Evolutionary conservation across 352 stramenopile species (phyloP), one percentile per base, ranked within the genome.

Genomic region (Pythium angustatum): DNA sequence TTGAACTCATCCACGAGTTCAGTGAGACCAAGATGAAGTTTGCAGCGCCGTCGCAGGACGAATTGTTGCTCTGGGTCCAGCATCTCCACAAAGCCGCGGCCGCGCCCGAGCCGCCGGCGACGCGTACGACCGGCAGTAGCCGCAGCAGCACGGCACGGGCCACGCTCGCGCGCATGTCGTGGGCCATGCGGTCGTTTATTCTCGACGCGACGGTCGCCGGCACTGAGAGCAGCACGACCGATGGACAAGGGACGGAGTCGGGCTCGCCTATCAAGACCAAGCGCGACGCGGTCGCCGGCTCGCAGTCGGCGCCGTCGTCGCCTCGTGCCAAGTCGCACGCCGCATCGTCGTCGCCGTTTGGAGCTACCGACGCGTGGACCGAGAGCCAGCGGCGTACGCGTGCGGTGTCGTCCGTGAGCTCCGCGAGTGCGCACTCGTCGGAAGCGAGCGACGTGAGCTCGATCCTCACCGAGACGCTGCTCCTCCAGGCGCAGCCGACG

Each of bases 1-100:
- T 94, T 65, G 85, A 94, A 64, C 76, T 94, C 31, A 58, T 77
- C 28, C 83, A 92, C 64, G 72, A 78, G 26, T 87, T 90, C 28
- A 91, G 78, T 40, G 81, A 90, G 47, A 91, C 78, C 19, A 88
- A 76, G 43, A 87, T 88, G 47, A 87, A 90, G 58, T 91, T 94
- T 55, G 77, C 83, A 21, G 85, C 85, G 12, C 79, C 75, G 69
- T 85, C 58, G 33, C 71, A 82, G 5, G 79, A 91, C 27, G 81
- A 94, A 28, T 64, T 91, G 31, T 66, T 75, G 11, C 70, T 59
- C 15, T 91, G 85, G 85, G 67, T 93, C 14, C 68, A 83, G 12
- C 69, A 77, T 14, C 71, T 94, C 6, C 72, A 85, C 51, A 76
- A 75, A 48, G 69, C 69, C 38, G 78, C 83, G 7, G 61, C 71